These are phyloP conservation scores for Veloporphyrellus conicus DNA, from an alignment of 1,284 basidiomycete genomes.

Conservation along the genomic window DNA sequence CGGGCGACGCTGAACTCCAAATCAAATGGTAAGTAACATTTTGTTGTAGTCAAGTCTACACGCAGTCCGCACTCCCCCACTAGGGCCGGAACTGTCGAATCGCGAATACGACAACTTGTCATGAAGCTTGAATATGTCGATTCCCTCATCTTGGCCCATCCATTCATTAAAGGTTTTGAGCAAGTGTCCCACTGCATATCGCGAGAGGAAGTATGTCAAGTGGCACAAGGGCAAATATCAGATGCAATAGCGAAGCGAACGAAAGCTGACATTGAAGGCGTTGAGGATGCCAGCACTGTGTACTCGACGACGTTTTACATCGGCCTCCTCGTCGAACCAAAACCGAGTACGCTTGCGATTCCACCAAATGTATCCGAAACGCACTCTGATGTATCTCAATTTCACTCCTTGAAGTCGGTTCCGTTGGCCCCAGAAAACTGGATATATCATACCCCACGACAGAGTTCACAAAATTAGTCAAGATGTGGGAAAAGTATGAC, in stretches of 20 bases:
- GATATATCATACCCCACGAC: slow-evolving; percentile 97
- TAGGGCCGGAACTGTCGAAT: slow-evolving; percentile 96
- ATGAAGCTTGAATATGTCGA: slow-evolving; percentile 98
- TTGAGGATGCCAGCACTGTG: slow-evolving; percentile 74
- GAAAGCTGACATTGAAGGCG: slow-evolving; percentile 75
- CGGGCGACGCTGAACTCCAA: slow-evolving; percentile 78
- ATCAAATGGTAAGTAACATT: slow-evolving; percentile 78
- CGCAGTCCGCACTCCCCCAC: slow-evolving; percentile 21
- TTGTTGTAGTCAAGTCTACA: slow-evolving; percentile 1
- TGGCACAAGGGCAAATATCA: slow-evolving; percentile 84
- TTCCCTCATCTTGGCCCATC: slow-evolving; percentile 87
- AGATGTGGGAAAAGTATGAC: slow-evolving; percentile 95
- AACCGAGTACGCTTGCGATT: slow-evolving; percentile 62
- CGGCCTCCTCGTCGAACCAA: slow-evolving; percentile 89
- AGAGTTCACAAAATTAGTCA: slow-evolving; percentile 93
- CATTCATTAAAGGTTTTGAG: slow-evolving; percentile 92
- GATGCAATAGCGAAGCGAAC: slow-evolving; percentile 70
- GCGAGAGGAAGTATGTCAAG: slow-evolving; percentile 84
- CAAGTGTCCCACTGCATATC: slow-evolving; percentile 80
- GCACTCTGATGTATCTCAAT: slow-evolving; percentile 19
- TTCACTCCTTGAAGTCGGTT: slow-evolving; percentile 48
- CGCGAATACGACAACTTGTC: slow-evolving; percentile 89
- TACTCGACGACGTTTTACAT: slow-evolving; percentile 97
- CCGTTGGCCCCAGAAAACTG: slow-evolving; percentile 72
- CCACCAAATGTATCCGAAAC: slow-evolving; percentile 8